Evolutionary conservation across 495 filamentous ascomycete species (phyloP), one percentile per base, ranked within the genome.

Genomic region (Tuber microsphaerosporum): DNA sequence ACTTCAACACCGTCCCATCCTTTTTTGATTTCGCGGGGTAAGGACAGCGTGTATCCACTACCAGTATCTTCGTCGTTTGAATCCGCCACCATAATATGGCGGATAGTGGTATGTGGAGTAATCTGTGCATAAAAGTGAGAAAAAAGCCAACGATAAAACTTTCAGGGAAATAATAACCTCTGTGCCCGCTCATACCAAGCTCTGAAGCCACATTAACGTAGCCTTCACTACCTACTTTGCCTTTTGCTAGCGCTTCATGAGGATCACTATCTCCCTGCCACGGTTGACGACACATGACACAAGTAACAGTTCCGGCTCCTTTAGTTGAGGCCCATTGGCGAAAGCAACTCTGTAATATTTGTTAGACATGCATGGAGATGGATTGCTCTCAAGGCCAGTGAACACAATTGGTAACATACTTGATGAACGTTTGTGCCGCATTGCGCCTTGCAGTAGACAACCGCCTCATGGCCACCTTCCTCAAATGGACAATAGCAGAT

Each of bases 351-450:
- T 79, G 51, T 14, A 43, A 79, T 34, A 17, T 65, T 17, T 65
- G 56, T 65, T 65, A 65, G 26, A 34, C 56, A 65, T 65, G 56
- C 26, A 17, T 65, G 26, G 26, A 34, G 56, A 19, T 34, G 56
- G 56, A 8, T 65, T 34, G 26, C 26, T 65, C 34, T 16, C 56
- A 17, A 17, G 56, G 16, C 56, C 26, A 6, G 56, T 65, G 56
- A 65, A 65, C 56, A 65, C n/a, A 2, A 65, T 34, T 65, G 69
- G 9, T 17, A n/a, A n/a, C 51, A n/a, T 75, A 79, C 77, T 45
- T 86, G 85, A 77, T 92, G 90, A 12, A 92, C 84, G 76, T 92
- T 92, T 76, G 91, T 91, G 9, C 90, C 90, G 74, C 90, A 92
- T 1, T 87, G 84, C 2, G 86, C 85, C 75, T 87, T 86, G 80